phyloP scores from a whole-genome alignment of 306 rosid genomes.

The Fragaria ananassa region DNA sequence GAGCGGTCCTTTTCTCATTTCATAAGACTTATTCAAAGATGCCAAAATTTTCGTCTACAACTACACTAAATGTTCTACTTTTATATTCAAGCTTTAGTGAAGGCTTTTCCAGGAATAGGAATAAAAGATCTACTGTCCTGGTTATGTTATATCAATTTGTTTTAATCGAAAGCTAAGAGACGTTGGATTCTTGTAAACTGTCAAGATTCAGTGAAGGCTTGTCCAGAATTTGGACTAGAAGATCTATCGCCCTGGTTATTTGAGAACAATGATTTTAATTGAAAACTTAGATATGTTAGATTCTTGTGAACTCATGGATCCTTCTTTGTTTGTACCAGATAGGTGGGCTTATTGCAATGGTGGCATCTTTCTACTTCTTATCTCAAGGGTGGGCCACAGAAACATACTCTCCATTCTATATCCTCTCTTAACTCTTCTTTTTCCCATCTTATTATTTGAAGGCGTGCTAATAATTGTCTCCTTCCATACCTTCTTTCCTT shows the following conservation, averaged over 20 bases:
- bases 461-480: background rate
- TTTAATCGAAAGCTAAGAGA: background rate
- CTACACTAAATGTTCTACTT: background rate
- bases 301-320: background rate
- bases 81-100: background rate
- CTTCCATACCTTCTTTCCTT: background rate
- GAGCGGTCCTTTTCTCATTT: background rate
- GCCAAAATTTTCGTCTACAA: background rate
- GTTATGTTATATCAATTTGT: background rate
- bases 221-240: background rate
- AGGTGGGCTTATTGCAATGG: conserved; percentile 93
- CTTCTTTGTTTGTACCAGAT: conserved; percentile 58
- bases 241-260: background rate
- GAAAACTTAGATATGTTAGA: background rate
- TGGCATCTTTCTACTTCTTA: conserved; percentile 76
- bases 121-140: background rate
- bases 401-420: conserved; percentile 83
- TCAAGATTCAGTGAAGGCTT: background rate
- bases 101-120: background rate
- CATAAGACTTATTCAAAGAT: background rate
- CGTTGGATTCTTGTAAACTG: background rate
- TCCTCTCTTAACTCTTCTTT: conserved; percentile 42
- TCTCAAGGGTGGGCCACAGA: conserved; percentile 96
- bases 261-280: background rate
- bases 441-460: background rate